Percentiles rank a stretch among this genome's conserved stretches.
Conservation (phyloP, 2,329 filamentous ascomycete species). For the Sporothrix variecibatus region DNA sequence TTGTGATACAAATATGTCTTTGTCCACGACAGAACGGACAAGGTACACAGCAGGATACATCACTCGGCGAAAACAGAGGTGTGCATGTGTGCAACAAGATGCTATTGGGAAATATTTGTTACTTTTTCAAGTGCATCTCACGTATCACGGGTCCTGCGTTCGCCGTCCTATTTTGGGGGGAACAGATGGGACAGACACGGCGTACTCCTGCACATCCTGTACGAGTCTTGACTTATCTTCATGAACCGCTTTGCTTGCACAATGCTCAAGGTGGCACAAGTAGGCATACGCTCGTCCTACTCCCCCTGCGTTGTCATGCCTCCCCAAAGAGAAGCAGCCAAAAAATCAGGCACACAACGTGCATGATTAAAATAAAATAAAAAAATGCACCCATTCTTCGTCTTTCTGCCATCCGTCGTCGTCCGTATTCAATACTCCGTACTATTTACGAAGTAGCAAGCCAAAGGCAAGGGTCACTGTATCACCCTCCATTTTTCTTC, state of each 20-base stretch:
- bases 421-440: background rate
- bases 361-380: background rate
- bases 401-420: background rate
- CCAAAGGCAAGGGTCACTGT: background rate
- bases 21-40: background rate
- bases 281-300: background rate
- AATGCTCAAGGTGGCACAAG: background rate
- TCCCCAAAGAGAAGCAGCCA: background rate
- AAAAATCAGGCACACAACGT: background rate
- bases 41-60: background rate
- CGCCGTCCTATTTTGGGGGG: constrained; percentile 7
- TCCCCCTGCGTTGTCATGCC: background rate
- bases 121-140: background rate
- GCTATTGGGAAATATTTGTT: background rate
- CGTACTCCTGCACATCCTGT: background rate
- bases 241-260: background rate
- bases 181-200: background rate
- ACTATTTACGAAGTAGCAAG: background rate
- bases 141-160: background rate
- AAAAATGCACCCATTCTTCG: background rate
- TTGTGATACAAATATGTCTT: background rate
- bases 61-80: constrained; percentile 12
- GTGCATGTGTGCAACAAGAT: background rate
- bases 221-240: background rate
- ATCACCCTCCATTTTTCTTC: background rate